Conservation (phyloP, 257 asterid species). For the Primulina tabacum region DNA sequence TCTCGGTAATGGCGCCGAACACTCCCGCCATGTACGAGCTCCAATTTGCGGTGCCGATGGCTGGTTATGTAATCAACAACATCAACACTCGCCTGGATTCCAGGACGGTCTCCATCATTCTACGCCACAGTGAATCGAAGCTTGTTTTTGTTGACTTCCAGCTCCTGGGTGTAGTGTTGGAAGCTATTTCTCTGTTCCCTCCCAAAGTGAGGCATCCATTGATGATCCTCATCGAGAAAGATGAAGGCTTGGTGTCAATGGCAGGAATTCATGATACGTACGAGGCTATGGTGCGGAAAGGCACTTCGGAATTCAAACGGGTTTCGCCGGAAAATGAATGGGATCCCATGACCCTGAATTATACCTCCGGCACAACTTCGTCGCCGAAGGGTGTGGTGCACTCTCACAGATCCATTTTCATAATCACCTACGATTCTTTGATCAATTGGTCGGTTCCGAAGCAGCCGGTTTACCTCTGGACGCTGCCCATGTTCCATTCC, state of each 20-base stretch:
- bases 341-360: constrained; percentile 69
- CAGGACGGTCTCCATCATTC: constrained; percentile 43
- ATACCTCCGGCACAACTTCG: constrained; percentile 84
- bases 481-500: constrained; percentile 83
- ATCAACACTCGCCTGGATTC: constrained; percentile 70
- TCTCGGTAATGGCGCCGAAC: constrained; percentile 74
- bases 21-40: constrained; percentile 78
- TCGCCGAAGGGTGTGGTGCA: constrained; percentile 85
- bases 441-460: constrained; percentile 60
- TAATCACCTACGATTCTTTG: constrained; percentile 56
- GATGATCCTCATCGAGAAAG: constrained; percentile 44
- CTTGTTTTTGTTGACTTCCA: constrained; percentile 54
- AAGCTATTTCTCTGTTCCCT: constrained; percentile 50
- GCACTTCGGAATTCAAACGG: constrained; percentile 46
- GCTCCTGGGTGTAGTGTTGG: constrained; percentile 33
- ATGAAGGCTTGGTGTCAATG: constrained; percentile 1
- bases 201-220: constrained; percentile 25
- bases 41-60: constrained; percentile 79
- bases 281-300: constrained; percentile 53
- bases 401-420: constrained; percentile 48
- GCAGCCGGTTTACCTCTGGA: constrained; percentile 69
- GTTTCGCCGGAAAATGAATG: constrained; percentile 47
- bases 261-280: constrained; percentile 25
- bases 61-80: constrained; percentile 63
- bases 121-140: constrained; percentile 57